Conservation (phyloP, 306 rosid species). For the Glycine tomentella region DNA sequence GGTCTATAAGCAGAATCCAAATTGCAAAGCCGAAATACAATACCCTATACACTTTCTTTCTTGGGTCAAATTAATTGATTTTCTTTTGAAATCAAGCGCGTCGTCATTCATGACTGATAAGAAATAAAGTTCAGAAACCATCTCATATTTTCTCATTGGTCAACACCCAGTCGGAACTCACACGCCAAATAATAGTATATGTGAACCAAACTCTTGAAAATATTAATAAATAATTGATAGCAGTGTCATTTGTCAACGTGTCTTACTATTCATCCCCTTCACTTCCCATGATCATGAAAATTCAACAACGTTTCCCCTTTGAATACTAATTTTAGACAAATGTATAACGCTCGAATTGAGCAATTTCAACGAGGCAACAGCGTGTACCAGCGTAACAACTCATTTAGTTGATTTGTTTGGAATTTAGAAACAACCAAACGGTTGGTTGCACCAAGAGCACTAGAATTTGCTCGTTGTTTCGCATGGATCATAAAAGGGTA, state of each 20-base stretch:
- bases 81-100: conserved; percentile 16
- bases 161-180: conserved; percentile 5
- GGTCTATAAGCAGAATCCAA: conserved; percentile 19
- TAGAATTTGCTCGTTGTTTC: conserved; percentile 23
- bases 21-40: conserved; percentile 24
- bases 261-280: not conserved
- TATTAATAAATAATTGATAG: not conserved
- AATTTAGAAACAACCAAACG: not conserved
- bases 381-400: not conserved
- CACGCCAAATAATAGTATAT: not conserved
- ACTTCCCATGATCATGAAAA: not conserved
- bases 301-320: not conserved
- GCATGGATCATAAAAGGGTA: conserved; percentile 3
- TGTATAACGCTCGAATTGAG: not conserved
- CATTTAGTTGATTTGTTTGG: not conserved
- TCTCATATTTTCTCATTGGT: conserved; percentile 16
- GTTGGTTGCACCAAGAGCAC: conserved; percentile 10
- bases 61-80: conserved; percentile 28
- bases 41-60: not conserved
- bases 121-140: conserved; percentile 21
- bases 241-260: conserved; percentile 1
- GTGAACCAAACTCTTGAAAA: conserved; percentile 11
- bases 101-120: conserved; percentile 31
- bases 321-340: not conserved
- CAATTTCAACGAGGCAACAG: not conserved